Conservation (phyloP, 2,329 filamentous ascomycete genomes). For the Aplosporella prunicola region DNA sequence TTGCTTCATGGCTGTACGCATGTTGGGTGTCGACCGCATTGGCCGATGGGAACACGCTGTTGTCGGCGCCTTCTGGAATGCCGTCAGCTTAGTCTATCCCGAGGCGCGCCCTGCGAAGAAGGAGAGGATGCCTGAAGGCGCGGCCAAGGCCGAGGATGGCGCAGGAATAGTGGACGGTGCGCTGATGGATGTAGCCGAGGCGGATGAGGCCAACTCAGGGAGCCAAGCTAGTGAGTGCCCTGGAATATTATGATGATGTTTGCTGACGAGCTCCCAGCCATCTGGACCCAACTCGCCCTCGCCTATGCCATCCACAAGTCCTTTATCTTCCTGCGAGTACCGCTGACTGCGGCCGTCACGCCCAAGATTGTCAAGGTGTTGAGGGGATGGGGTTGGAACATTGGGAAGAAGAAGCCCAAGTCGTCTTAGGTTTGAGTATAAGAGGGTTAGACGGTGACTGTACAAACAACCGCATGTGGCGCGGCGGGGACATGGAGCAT, state of each 20-base stretch:
- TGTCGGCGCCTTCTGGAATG: conserved; percentile 47
- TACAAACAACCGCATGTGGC: too few species aligned
- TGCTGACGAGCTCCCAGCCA: conserved; percentile 33
- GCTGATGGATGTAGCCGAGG: conserved; percentile 33
- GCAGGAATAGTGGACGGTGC: conserved; percentile 24
- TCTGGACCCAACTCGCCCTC: conserved; percentile 79
- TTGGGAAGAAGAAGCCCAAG: conserved; percentile 61
- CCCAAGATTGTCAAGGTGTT: conserved; percentile 91
- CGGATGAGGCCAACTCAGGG: conserved; percentile 53
- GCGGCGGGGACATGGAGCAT: too few species aligned
- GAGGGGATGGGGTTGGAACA: conserved; percentile 85
- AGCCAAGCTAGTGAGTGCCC: conserved; percentile 60
- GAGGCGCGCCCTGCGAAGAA: conserved; percentile 40
- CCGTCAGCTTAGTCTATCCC: conserved; percentile 53
- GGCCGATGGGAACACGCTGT: conserved; percentile 64
- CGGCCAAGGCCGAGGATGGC: conserved; percentile 30
- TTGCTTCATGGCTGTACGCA: conserved; percentile 79
- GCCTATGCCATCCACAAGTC: conserved; percentile 98
- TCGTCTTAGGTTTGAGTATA: too few species aligned
- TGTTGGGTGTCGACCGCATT: conserved; percentile 77
- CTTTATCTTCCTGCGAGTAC: conserved; percentile 93
- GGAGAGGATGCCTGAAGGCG: conserved; percentile 31
- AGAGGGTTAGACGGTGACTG: too few species aligned
- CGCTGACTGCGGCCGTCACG: conserved; percentile 78
- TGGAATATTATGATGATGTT: background rate